Percentiles rank a stretch among this genome's conserved stretches.
phyloP scores from a whole-genome alignment of 176 grass and related monocot genomes.

The Aechmea fasciata region DNA sequence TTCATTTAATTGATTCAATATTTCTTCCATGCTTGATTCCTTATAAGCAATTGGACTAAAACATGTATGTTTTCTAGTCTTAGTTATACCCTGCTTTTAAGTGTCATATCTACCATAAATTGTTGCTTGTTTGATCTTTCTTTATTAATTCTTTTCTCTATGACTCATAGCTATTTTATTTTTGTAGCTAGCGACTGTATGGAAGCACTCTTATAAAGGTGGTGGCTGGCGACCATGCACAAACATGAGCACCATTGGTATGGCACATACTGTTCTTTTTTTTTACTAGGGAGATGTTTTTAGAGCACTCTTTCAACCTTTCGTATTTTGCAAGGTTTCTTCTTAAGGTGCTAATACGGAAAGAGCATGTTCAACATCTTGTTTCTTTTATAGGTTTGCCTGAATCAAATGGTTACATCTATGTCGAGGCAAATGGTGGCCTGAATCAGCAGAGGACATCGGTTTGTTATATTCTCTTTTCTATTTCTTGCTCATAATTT shows the following conservation, averaged over 20 bases:
- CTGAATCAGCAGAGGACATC: conserved; percentile 98
- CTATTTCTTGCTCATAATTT: conserved; percentile 7
- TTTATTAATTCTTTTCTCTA: conserved; percentile 2
- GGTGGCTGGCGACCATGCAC: conserved; percentile 72
- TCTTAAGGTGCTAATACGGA: not conserved
- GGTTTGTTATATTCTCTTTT: conserved; percentile 31
- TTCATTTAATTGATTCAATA: not conserved
- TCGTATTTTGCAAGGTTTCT: not conserved
- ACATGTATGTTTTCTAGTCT: not conserved
- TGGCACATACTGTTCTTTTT: not conserved
- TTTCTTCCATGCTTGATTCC: not conserved
- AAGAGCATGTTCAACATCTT: not conserved
- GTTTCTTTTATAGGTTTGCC: conserved; percentile 41
- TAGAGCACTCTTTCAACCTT: not conserved
- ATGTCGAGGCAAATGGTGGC: conserved; percentile 95
- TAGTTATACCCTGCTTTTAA: not conserved
- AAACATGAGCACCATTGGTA: conserved; percentile 65
- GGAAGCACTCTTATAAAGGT: conserved; percentile 80
- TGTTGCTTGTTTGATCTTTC: not conserved
- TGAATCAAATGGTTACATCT: conserved; percentile 95
- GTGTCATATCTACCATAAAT: too few species aligned
- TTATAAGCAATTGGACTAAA: not conserved
- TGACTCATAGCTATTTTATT: not conserved
- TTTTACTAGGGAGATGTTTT: too few species aligned
- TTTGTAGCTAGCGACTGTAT: conserved; percentile 89